Evolutionary conservation across 768 basidiomycete genomes (phyloP), one percentile per base, ranked within the genome.

Genomic region (Pisolithus marmoratus): DNA sequence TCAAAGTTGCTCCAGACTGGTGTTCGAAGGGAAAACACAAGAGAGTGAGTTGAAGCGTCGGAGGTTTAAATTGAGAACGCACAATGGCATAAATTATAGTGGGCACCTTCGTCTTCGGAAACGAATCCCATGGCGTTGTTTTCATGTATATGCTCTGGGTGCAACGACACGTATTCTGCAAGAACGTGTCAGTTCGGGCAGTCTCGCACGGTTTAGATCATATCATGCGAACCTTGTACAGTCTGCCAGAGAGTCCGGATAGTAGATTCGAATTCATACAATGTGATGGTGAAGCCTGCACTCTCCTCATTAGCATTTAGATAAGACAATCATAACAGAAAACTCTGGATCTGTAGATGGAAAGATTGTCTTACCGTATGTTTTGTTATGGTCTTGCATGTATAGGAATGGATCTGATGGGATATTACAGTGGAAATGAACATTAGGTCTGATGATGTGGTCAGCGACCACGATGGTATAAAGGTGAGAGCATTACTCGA

Each of bases 1-100:
- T 96, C 93, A 57, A 96, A 95, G 69, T 94, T 96, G 58, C 84
- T 89, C 91, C 91, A 94, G 73, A 91, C 89, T 91, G 4, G 49
- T 20, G 14, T 51, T 38, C 43, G 31, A 12, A 44, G 27, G 14
- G 17, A 14, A 31, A 8, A 14, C 24, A n/a, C 7, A 24, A 5
- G 19, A 19, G 8, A 3, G 15, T 15, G 2, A 12, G 37, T 22
- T 44, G 22, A 53, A 26, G 41, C 5, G 15, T 15, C 3, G 9
- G 3, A 26, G 15, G 46, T 5, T 8, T 46, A 2, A 27, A 14
- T 5, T 20, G n/a, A 22, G 23, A 4, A 49, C 81, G 60, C 56
- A 82, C 81, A 84, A 53, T 85, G 83, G 60, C 85, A 87, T 42
- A 75, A 60, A 63, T 85, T 86, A 61, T 86, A 87, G 3, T 68